Conservation (phyloP, 2,329 filamentous ascomycete species). For the Neobulgaria alba region DNA sequence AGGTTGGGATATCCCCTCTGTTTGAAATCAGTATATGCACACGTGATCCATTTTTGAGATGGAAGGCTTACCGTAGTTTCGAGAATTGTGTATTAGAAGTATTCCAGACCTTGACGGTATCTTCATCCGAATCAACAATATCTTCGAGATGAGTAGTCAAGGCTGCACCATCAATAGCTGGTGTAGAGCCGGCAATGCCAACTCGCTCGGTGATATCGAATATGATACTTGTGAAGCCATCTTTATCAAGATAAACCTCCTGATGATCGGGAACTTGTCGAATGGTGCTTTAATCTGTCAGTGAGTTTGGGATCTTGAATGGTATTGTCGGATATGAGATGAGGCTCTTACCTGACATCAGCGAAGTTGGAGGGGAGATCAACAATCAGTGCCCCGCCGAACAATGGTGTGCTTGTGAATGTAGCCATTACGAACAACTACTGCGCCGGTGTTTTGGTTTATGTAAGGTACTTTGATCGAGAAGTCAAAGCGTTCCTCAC, state of each 20-base stretch:
- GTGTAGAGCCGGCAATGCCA: slow-evolving; percentile 40
- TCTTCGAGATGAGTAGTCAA: slow-evolving; percentile 62
- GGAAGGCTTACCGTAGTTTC: slow-evolving; percentile 34
- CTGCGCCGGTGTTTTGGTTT: too few species aligned
- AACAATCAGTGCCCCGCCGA: slow-evolving; percentile 62
- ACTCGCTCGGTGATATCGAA: slow-evolving; percentile 86
- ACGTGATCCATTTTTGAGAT: slow-evolving; percentile 1
- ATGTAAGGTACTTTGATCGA: too few species aligned
- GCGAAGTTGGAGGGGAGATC: slow-evolving; percentile 61
- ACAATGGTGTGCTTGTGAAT: slow-evolving; percentile 54
- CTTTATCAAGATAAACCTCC: slow-evolving; percentile 80
- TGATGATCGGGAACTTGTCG: slow-evolving; percentile 79
- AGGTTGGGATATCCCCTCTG: slow-evolving; percentile 48
- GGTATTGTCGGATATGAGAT: slow-evolving; percentile 1
- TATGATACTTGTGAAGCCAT: slow-evolving; percentile 79
- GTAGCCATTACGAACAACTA: slow-evolving; percentile 45
- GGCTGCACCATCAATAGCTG: slow-evolving; percentile 61
- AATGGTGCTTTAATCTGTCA: slow-evolving; percentile 45
- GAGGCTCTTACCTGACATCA: slow-evolving; percentile 56
- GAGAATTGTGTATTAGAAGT: slow-evolving; percentile 52
- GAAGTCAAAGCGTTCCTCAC: too few species aligned
- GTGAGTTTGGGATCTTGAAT: too few species aligned
- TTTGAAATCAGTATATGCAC: slow-evolving; percentile 9
- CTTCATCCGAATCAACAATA: slow-evolving; percentile 54
- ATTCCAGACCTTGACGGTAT: slow-evolving; percentile 58